These are phyloP conservation scores for Anisodus tanguticus DNA, from an alignment of 257 asterid genomes.

Conservation along the genomic window DNA sequence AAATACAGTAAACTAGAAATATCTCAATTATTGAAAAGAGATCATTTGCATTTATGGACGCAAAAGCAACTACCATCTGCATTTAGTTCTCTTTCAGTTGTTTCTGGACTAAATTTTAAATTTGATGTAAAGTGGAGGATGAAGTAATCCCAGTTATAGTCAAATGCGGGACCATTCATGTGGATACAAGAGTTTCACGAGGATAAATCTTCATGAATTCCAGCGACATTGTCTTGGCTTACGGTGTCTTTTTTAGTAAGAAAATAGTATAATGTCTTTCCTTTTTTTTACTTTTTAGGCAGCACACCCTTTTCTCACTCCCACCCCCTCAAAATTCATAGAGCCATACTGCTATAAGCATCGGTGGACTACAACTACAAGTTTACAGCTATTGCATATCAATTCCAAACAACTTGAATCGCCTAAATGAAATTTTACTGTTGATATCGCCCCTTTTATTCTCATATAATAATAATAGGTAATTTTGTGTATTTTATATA, in stretches of 20 bases:
- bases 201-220: conserved; percentile 5
- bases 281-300: conserved; percentile 15
- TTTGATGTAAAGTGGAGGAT: conserved; percentile 1
- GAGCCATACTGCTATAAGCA: neutral
- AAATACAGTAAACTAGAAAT: neutral
- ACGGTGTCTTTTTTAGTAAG: neutral
- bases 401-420: neutral
- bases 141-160: neutral
- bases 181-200: neutral
- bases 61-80: conserved; percentile 13
- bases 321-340: neutral
- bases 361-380: too few species aligned
- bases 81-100: conserved; percentile 16
- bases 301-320: neutral
- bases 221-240: neutral
- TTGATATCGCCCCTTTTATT: too few species aligned
- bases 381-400: neutral
- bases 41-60: conserved; percentile 17
- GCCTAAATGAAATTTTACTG: too few species aligned
- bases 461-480: neutral
- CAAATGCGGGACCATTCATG: conserved; percentile 18
- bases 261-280: neutral
- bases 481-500: neutral
- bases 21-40: conserved; percentile 22
- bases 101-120: neutral